Percentiles rank a stretch among this genome's conserved stretches.
Conservation (phyloP, 805 yeast genomes). For the Saturnispora dispora region DNA sequence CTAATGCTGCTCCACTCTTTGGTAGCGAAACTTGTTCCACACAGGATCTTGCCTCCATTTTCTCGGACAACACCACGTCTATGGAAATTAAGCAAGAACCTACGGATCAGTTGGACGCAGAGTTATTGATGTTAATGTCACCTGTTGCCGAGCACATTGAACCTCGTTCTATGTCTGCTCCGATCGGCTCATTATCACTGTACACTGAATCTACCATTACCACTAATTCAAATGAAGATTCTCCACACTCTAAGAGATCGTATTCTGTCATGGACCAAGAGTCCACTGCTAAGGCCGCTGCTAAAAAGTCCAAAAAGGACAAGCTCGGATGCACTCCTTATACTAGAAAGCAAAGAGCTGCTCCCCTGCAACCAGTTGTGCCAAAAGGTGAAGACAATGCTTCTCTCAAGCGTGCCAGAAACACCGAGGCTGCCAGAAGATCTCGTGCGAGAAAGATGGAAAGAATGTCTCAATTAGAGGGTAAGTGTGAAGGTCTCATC, state of each 20-base stretch:
- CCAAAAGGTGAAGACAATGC: slow-evolving; percentile 53
- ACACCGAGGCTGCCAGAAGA: slow-evolving; percentile 96
- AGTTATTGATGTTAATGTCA: neutral
- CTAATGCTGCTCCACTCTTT: slow-evolving; percentile 58
- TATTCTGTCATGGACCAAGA: slow-evolving; percentile 14
- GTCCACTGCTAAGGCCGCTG: neutral
- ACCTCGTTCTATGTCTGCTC: slow-evolving; percentile 10
- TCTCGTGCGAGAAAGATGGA: slow-evolving; percentile 90
- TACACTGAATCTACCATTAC: neutral
- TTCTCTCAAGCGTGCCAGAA: slow-evolving; percentile 83
- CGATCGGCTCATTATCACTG: slow-evolving; percentile 5
- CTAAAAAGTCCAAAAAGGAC: slow-evolving; percentile 37
- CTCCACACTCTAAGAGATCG: slow-evolving; percentile 16
- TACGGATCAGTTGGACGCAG: slow-evolving; percentile 1
- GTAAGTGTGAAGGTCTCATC: slow-evolving; percentile 56
- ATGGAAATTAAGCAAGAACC: slow-evolving; percentile 5
- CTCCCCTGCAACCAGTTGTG: slow-evolving; percentile 65
- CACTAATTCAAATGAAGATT: neutral
- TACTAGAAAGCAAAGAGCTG: slow-evolving; percentile 65
- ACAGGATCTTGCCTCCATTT: slow-evolving; percentile 19
- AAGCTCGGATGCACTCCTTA: slow-evolving; percentile 68
- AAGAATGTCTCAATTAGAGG: slow-evolving; percentile 77
- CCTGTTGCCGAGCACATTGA: neutral
- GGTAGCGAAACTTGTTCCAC: slow-evolving; percentile 1
- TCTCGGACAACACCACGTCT: neutral